Conservation (phyloP, 352 stramenopile genomes). For the Pythium plurisporium region DNA sequence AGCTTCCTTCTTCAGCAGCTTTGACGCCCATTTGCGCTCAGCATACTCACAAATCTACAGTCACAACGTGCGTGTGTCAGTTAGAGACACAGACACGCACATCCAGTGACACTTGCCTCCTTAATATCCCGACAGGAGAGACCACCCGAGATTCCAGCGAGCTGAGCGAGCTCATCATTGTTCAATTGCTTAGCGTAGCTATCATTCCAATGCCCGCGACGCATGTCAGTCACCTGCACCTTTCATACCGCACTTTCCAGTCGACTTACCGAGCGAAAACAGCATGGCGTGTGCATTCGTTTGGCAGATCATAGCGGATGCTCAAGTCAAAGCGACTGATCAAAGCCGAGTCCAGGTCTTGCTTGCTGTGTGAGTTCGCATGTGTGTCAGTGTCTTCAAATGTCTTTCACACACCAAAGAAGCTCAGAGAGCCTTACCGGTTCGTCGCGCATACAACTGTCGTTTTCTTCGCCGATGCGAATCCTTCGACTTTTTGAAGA, state of each 20-base stretch:
- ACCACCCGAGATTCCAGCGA: conserved; percentile 75
- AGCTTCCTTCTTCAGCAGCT: conserved; percentile 82
- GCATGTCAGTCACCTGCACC: neutral
- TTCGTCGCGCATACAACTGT: conserved; percentile 93
- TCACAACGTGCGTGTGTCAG: neutral
- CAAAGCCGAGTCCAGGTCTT: conserved; percentile 90
- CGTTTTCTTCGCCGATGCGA: conserved; percentile 90
- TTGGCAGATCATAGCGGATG: conserved; percentile 90
- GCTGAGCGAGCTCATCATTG: conserved; percentile 58
- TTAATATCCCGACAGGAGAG: conserved; percentile 94
- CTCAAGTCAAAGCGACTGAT: conserved; percentile 92
- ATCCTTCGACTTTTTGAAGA: conserved; percentile 91
- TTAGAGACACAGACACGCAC: neutral
- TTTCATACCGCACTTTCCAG: neutral
- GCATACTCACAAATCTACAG: conserved; percentile 89
- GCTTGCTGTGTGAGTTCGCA: conserved; percentile 72
- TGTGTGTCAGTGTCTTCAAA: neutral
- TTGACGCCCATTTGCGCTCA: conserved; percentile 90
- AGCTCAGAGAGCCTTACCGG: too few relatives aligned
- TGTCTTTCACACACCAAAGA: too few relatives aligned
- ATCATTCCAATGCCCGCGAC: neutral
- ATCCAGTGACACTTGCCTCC: conserved; percentile 66
- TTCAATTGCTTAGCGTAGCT: conserved; percentile 90
- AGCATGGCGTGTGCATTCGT: conserved; percentile 70
- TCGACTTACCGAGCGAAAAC: conserved; percentile 81